phyloP scores from a whole-genome alignment of 139 green algal species.

The Micractinium sp. region DNA sequence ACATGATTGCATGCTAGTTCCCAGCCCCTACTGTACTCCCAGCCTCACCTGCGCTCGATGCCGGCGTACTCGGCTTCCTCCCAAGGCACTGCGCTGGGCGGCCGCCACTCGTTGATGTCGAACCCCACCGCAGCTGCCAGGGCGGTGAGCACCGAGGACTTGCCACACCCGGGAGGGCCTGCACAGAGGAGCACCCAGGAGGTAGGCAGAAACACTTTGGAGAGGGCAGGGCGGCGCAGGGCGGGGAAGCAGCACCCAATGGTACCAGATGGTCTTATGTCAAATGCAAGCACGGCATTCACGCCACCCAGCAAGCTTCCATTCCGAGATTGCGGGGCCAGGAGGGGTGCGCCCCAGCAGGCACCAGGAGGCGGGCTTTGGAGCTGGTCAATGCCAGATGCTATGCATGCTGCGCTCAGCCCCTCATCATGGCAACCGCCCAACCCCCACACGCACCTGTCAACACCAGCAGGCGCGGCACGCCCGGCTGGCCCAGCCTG shows the following conservation, averaged over 20 bases:
- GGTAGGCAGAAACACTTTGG: too few species aligned
- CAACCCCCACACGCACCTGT: slow-evolving; percentile 34
- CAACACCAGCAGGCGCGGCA: slow-evolving; percentile 46
- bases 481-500: not conserved
- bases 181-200: slow-evolving; percentile 18
- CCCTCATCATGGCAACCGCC: not conserved
- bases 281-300: too few species aligned
- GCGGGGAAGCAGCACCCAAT: too few species aligned
- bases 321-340: too few species aligned
- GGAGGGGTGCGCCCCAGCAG: too few species aligned
- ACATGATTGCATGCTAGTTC: not conserved
- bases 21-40: too few species aligned
- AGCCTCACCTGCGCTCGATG: slow-evolving; percentile 2
- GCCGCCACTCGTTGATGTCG: slow-evolving; percentile 73
- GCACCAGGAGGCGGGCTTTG: too few species aligned
- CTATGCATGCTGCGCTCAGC: too few species aligned
- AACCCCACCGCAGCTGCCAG: slow-evolving; percentile 64
- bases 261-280: too few species aligned
- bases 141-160: slow-evolving; percentile 62
- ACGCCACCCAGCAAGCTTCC: too few species aligned
- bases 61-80: slow-evolving; percentile 55
- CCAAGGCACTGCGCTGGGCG: slow-evolving; percentile 70
- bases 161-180: slow-evolving; percentile 79
- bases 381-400: too few species aligned
- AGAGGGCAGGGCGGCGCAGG: too few species aligned